These are phyloP conservation scores for Aureobasidium pullulans DNA, from an alignment of 2,329 filamentous ascomycete species.

Conservation along the genomic window DNA sequence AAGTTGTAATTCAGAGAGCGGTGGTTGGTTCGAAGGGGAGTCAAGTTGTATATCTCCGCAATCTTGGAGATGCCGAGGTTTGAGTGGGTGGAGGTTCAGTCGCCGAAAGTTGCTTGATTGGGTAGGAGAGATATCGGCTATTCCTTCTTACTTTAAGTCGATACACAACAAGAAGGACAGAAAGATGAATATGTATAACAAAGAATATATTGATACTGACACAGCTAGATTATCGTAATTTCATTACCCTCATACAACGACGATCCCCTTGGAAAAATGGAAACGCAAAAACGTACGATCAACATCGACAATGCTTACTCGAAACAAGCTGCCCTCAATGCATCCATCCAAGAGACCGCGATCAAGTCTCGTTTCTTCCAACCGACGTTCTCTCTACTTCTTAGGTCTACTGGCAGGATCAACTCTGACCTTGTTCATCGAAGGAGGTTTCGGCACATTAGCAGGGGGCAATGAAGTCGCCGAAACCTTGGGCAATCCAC, in stretches of 20 bases:
- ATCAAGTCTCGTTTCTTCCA: neutral
- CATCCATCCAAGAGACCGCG: neutral
- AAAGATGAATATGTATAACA: neutral
- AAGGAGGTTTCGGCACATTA: slow-evolving; percentile 11
- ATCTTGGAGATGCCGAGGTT: neutral
- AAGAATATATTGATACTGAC: neutral
- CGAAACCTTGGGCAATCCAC: neutral
- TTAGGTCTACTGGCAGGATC: slow-evolving; percentile 18
- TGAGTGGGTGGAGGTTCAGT: neutral
- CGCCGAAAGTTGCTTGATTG: neutral
- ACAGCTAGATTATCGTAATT: neutral
- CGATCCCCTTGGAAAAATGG: neutral
- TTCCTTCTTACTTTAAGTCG: neutral
- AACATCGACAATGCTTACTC: neutral
- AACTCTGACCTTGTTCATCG: slow-evolving; percentile 16
- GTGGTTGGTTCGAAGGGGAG: neutral
- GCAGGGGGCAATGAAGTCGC: neutral
- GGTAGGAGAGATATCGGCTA: neutral
- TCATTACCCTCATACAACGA: too few relatives aligned
- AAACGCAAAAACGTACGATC: neutral
- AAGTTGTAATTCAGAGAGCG: neutral
- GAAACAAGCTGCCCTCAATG: too few relatives aligned
- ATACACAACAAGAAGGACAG: neutral
- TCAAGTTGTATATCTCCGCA: neutral
- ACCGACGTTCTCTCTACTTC: neutral